Base-by-base conservation (phyloP, 2,329 filamentous ascomycete species). In the Aspergillus uvarum region DNA sequence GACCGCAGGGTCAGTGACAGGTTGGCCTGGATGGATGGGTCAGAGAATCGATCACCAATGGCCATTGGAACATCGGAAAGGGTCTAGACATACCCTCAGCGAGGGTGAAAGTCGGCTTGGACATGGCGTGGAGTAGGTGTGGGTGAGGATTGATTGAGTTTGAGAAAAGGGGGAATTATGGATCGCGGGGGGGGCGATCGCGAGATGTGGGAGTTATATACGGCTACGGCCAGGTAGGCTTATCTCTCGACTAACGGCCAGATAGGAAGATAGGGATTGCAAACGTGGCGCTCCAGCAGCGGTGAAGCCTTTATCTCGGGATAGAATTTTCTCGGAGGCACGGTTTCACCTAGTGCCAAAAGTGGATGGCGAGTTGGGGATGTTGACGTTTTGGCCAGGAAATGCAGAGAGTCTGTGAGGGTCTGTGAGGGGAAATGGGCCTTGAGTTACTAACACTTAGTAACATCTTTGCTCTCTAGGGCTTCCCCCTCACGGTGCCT, bases 101-200 rank as follows among this genome's bases (percentile, higher is more conserved):
- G 26, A 55, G 53, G 16, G 53, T 55, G 53, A 47, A 55, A n/a
- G 44, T 35, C 8, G 53, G 53, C 53, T 55, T 55, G n/a, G 53
- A 48, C 53, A 55, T 55, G 53, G 21, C 42, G 52, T 47, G 31
- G 38, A 54, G 11, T 19, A 12, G 31, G 48, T 19, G 22, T 50
- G 48, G 38, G 21, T 44, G 38, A 54, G 24, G 47, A 31, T 47
- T 31, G 47, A 31, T 54, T 31, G 38, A 31, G 52, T 54, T 54
- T 47, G 24, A 6, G 24, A 29, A 29, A 29, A 8, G 26, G 26
- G 26, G 26, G 26, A 26, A 19, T 21, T 44, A 31, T 19, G 53
- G 42, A 47, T 31, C 24, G 16, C 22, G 14, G 52, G 16, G 16
- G 21, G 38, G 32, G 47, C 32, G 53, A 55, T 44, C 53, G 26